Percentiles rank a stretch among this genome's conserved stretches.
These are phyloP conservation scores for Aureobasidium pullulans DNA, from an alignment of 2,329 filamentous ascomycete genomes.

Conservation along the genomic window DNA sequence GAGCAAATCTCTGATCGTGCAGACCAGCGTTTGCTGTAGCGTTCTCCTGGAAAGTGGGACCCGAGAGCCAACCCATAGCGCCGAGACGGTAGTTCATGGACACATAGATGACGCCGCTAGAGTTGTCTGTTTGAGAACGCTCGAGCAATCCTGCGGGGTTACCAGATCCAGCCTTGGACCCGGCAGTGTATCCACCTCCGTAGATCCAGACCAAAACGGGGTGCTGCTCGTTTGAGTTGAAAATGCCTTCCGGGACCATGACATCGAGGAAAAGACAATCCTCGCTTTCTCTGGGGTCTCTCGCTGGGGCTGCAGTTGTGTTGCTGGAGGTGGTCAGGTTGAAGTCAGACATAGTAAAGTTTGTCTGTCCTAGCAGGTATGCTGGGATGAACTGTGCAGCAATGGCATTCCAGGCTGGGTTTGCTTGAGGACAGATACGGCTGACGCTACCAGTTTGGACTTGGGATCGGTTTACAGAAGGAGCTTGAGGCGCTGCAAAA, in stretches of 20 bases:
- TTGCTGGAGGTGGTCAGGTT: constrained; percentile 11
- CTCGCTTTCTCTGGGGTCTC: constrained; percentile 28
- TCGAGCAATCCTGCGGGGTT: constrained; percentile 35
- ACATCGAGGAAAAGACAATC: constrained; percentile 37
- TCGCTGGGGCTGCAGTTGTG: constrained; percentile 5
- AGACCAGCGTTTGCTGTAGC: constrained; percentile 45
- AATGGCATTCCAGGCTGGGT: constrained; percentile 37
- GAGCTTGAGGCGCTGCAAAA: constrained; percentile 40
- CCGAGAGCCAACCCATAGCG: constrained; percentile 43
- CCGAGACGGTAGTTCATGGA: constrained; percentile 44
- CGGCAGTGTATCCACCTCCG: constrained; percentile 41
- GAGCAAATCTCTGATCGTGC: constrained; percentile 47
- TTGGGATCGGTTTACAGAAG: constrained; percentile 34
- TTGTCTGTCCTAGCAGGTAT: constrained; percentile 22
- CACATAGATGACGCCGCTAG: constrained; percentile 39
- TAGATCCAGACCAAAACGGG: constrained; percentile 39
- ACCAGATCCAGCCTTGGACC: constrained; percentile 30
- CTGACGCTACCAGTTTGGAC: constrained; percentile 40
- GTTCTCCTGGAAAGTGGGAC: constrained; percentile 35
- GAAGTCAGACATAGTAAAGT: constrained; percentile 19
- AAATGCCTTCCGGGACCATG: constrained; percentile 29
- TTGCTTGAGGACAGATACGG: constrained; percentile 39
- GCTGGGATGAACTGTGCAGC: constrained; percentile 29
- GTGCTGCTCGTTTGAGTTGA: constrained; percentile 28
- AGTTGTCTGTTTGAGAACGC: constrained; percentile 33